Evolutionary conservation across 257 asterid genomes (phyloP).

Genomic region (Petrea volubilis): DNA sequence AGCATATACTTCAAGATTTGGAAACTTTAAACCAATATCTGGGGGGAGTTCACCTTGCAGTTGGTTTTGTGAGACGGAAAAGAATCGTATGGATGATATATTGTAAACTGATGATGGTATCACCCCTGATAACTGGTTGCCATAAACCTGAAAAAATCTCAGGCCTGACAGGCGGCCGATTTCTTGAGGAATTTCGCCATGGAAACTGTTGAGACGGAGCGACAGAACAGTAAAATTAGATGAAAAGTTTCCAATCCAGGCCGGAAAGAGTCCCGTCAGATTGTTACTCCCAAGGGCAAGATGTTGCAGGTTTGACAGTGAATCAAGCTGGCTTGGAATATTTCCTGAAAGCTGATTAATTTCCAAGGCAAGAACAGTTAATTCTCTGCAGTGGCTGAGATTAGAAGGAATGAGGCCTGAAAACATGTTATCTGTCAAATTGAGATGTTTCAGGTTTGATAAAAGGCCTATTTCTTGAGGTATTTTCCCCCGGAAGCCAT

Average conservation of each 20-base stretch:
- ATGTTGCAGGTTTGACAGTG: neutral
- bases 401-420: neutral
- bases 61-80: neutral
- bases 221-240: neutral
- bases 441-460: neutral
- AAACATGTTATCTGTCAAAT: neutral
- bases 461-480: slow-evolving; percentile 11
- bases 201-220: neutral
- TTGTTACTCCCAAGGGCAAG: neutral
- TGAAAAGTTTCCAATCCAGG: slow-evolving; percentile 4
- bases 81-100: neutral
- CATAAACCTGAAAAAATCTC: neutral
- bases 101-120: slow-evolving; percentile 11
- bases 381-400: slow-evolving; percentile 5
- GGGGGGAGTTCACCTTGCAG: neutral
- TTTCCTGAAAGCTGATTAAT: neutral
- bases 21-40: neutral
- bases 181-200: neutral
- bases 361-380: neutral
- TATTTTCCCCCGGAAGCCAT: neutral
- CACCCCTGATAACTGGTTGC: neutral
- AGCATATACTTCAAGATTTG: neutral
- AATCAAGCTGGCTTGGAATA: neutral
- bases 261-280: neutral
- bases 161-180: slow-evolving; percentile 1